Percentiles rank a stretch among this genome's conserved stretches.
These are phyloP conservation scores for Erythrophleum fordii DNA, from an alignment of 306 rosid species.

Conservation along the genomic window DNA sequence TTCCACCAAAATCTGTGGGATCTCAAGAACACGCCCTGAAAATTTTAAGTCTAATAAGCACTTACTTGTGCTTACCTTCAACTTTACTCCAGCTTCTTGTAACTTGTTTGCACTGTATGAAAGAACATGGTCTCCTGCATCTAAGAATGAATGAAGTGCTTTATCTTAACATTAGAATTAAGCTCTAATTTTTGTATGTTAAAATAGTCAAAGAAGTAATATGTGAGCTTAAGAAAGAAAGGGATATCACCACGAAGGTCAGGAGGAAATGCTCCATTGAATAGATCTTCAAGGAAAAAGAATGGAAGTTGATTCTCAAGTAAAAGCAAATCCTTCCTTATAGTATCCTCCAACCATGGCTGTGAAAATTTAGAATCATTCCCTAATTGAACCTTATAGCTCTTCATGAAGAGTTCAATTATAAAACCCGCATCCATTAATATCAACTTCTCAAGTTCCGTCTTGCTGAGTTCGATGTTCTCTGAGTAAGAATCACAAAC, in stretches of 20 bases:
- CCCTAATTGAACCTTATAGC: rapidly evolving
- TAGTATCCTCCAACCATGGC: neutral
- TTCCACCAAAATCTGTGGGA: rapidly evolving
- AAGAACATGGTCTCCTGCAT: neutral
- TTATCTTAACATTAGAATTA: neutral
- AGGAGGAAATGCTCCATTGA: neutral
- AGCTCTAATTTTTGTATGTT: neutral
- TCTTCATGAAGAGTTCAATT: neutral
- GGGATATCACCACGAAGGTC: neutral
- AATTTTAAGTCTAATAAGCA: neutral
- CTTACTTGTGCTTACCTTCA: neutral
- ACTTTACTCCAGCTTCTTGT: neutral
- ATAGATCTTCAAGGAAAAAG: neutral
- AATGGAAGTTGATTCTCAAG: no score
- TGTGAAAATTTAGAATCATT: neutral
- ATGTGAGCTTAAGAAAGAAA: neutral
- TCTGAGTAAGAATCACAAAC: neutral
- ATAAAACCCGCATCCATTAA: constrained; percentile 11
- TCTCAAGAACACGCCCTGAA: neutral
- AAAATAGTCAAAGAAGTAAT: neutral
- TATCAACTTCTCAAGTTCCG: neutral
- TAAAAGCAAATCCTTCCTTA: neutral
- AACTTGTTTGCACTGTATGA: neutral
- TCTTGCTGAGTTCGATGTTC: neutral
- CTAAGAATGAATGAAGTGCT: neutral